phyloP scores from a whole-genome alignment of 1,284 basidiomycete genomes.

The Inonotus obliquus region DNA sequence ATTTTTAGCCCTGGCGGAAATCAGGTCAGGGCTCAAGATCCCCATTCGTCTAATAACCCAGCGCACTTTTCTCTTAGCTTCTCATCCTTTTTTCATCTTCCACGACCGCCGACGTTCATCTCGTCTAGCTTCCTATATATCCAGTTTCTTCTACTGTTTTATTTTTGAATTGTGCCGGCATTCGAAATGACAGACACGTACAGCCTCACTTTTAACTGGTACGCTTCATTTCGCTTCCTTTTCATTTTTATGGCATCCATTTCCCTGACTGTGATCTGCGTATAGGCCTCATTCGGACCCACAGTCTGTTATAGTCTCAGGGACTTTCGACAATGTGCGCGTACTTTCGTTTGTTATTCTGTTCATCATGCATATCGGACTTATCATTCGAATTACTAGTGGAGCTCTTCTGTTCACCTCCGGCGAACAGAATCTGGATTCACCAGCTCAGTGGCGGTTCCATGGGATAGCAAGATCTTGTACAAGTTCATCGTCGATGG shows the following conservation, averaged over 20 bases:
- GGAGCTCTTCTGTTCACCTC: slow-evolving; percentile 58
- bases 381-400: slow-evolving; percentile 37
- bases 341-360: neutral
- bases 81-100: slow-evolving; percentile 2
- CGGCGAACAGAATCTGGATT: slow-evolving; percentile 51
- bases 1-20: neutral
- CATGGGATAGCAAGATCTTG: slow-evolving; percentile 57
- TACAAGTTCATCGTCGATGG: slow-evolving; percentile 84
- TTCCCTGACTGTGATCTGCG: slow-evolving; percentile 3
- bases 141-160: neutral
- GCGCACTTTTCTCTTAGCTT: neutral
- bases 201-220: slow-evolving; percentile 21
- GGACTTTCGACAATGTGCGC: slow-evolving; percentile 72
- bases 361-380: slow-evolving; percentile 10
- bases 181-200: slow-evolving; percentile 19
- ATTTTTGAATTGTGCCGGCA: neutral
- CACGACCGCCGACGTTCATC: neutral
- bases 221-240: neutral
- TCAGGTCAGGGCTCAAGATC: neutral
- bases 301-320: slow-evolving; percentile 62
- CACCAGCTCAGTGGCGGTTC: slow-evolving; percentile 48
- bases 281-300: slow-evolving; percentile 55
- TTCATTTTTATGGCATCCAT: neutral
- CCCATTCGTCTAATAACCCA: neutral
- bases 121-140: neutral